phyloP scores from a whole-genome alignment of 2,329 filamentous ascomycete species.

The Tolypocladium ovalisporum region DNA sequence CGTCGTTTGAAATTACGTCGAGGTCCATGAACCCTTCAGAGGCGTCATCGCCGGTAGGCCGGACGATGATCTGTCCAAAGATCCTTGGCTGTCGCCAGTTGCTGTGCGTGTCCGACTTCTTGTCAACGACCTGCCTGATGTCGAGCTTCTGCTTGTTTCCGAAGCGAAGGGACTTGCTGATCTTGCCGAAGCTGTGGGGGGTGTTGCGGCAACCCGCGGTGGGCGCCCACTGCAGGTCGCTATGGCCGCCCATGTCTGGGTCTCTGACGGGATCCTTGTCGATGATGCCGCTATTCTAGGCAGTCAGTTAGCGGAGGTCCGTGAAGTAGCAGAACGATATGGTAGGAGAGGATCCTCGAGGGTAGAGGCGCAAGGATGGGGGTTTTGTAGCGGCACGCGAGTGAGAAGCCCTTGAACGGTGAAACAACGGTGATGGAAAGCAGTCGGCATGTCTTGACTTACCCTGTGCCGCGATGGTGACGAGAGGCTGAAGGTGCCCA shows the following conservation, averaged over 20 bases:
- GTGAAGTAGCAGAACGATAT: no score
- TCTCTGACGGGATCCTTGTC: slow-evolving; percentile 13
- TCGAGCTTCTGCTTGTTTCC: slow-evolving; percentile 21
- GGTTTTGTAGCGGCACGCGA: no score
- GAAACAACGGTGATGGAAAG: no score
- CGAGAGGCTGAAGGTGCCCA: slow-evolving; percentile 10
- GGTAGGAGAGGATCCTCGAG: no score
- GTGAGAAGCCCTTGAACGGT: no score
- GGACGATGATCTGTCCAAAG: slow-evolving; percentile 34
- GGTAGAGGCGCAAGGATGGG: no score
- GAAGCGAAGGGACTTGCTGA: slow-evolving; percentile 20
- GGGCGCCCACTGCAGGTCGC: slow-evolving; percentile 16
- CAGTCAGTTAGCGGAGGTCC: not conserved
- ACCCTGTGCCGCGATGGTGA: slow-evolving; percentile 17
- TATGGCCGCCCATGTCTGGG: slow-evolving; percentile 8
- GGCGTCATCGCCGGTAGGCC: slow-evolving; percentile 19
- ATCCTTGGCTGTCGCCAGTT: slow-evolving; percentile 23
- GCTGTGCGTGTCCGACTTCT: slow-evolving; percentile 7
- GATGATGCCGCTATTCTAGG: slow-evolving; percentile 9
- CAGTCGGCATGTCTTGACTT: slow-evolving; percentile 2
- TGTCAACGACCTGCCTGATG: slow-evolving; percentile 26
- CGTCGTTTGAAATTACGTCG: slow-evolving; percentile 34
- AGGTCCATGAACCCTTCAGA: slow-evolving; percentile 28
- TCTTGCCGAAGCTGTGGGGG: slow-evolving; percentile 8
- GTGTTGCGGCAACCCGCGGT: slow-evolving; percentile 13